Evolutionary conservation across 805 yeast species (phyloP).

Genomic region (Maudiozyma saulgeensis): DNA sequence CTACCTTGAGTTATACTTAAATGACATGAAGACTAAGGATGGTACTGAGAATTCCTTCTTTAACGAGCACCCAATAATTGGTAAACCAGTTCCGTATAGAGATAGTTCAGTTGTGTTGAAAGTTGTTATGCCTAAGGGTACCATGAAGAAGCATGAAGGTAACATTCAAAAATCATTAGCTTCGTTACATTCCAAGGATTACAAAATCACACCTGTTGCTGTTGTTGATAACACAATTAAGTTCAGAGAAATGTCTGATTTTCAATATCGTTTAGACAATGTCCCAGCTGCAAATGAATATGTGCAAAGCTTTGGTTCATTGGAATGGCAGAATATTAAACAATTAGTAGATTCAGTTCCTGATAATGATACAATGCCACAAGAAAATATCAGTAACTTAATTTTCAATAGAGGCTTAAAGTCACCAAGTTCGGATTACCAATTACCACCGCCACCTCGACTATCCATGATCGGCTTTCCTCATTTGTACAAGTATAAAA

Average conservation of each 20-base stretch:
- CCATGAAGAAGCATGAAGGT: slow-evolving; percentile 34
- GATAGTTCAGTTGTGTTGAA: slow-evolving; percentile 52
- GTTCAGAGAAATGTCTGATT: slow-evolving; percentile 82
- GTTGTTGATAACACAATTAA: slow-evolving; percentile 59
- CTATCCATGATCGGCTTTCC: slow-evolving; percentile 73
- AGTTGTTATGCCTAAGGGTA: slow-evolving; percentile 49
- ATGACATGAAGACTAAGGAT: slow-evolving; percentile 26
- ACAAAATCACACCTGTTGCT: slow-evolving; percentile 50
- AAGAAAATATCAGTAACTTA: slow-evolving; percentile 26
- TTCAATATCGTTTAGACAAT: slow-evolving; percentile 59
- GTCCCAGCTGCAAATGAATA: slow-evolving; percentile 39
- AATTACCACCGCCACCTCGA: slow-evolving; percentile 76
- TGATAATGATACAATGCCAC: slow-evolving; percentile 31
- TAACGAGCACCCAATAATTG: slow-evolving; percentile 54
- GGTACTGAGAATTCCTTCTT: slow-evolving; percentile 30
- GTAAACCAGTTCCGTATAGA: slow-evolving; percentile 35
- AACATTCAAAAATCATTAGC: slow-evolving; percentile 36
- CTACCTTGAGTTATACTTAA: slow-evolving; percentile 24
- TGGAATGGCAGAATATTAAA: slow-evolving; percentile 26
- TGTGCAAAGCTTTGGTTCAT: slow-evolving; percentile 19
- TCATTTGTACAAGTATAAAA: slow-evolving; percentile 64
- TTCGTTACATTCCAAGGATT: slow-evolving; percentile 29
- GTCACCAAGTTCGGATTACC: slow-evolving; percentile 22
- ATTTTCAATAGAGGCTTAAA: slow-evolving; percentile 16
- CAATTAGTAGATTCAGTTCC: slow-evolving; percentile 29